Evolutionary conservation across 805 yeast genomes (phyloP).

Genomic region (Candida boleticola): DNA sequence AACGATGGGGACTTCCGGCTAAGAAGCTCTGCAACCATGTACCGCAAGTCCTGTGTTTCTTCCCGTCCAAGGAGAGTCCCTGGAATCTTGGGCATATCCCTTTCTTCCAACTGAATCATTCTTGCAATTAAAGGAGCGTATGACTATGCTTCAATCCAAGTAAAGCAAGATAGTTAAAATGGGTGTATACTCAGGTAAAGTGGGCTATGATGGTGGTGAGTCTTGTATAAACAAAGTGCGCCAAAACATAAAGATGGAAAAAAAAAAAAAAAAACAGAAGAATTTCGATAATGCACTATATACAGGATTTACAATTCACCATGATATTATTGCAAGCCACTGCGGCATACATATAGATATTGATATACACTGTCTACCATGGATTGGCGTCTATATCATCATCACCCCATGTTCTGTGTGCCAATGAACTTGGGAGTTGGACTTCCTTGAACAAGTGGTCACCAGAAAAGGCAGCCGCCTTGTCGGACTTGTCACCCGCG

Average conservation of each 20-base stretch:
- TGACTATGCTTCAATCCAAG: too few relatives aligned
- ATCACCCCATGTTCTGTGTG: conserved; percentile 48
- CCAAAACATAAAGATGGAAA: too few relatives aligned
- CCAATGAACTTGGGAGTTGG: conserved; percentile 47
- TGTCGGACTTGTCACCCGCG: background rate
- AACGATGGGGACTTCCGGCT: conserved; percentile 56
- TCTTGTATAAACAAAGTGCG: too few relatives aligned
- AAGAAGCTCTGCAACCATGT: conserved; percentile 64
- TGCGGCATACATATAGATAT: background rate
- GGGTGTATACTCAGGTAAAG: too few relatives aligned
- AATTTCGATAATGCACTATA: background rate
- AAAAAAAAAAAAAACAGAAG: background rate
- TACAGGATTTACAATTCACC: background rate
- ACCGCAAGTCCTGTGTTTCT: conserved; percentile 64
- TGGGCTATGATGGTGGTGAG: too few relatives aligned
- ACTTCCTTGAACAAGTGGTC: conserved; percentile 50
- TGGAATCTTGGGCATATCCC: conserved; percentile 80
- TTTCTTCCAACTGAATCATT: conserved; percentile 39
- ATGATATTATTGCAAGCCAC: background rate
- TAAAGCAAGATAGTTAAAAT: too few relatives aligned
- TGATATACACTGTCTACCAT: conserved; percentile 40
- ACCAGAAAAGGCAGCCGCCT: conserved; percentile 17
- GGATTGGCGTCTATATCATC: conserved; percentile 64
- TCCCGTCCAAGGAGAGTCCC: conserved; percentile 76
- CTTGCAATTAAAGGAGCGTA: too few relatives aligned